Conservation (phyloP, 352 stramenopile species). For the Phytopythium montanum region DNA sequence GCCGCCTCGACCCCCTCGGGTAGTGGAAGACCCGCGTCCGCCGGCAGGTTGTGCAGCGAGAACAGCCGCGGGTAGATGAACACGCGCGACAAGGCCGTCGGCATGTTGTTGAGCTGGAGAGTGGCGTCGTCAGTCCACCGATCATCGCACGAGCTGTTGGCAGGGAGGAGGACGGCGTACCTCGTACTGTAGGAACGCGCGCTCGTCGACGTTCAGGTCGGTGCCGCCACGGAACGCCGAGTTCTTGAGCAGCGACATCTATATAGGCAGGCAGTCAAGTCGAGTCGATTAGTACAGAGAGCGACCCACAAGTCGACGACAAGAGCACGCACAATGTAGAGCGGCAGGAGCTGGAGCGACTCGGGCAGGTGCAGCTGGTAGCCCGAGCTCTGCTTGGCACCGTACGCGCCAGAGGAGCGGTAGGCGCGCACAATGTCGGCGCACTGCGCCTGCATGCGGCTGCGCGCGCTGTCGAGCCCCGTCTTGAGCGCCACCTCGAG, state of each 20-base stretch:
- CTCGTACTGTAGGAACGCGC: constrained; percentile 90
- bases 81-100: constrained; percentile 82
- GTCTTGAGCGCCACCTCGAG: constrained; percentile 94
- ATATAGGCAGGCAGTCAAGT: constrained; percentile 10
- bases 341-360: constrained; percentile 92
- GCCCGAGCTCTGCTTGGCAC: constrained; percentile 60
- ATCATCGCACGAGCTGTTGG: neutral
- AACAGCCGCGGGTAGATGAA: constrained; percentile 99
- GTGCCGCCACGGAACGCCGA: constrained; percentile 94
- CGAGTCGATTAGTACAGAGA: neutral
- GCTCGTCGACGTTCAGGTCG: constrained; percentile 96
- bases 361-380: constrained; percentile 87
- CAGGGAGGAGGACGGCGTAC: constrained; percentile 18
- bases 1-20: constrained; percentile 13
- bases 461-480: constrained; percentile 92
- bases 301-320: neutral
- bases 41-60: constrained; percentile 90
- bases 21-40: constrained; percentile 70
- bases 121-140: neutral
- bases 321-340: constrained; percentile 86
- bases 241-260: constrained; percentile 98
- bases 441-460: constrained; percentile 89
- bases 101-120: constrained; percentile 91
- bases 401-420: constrained; percentile 74
- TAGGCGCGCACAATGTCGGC: constrained; percentile 93